Evolutionary conservation across 1,139 yeast species (phyloP).

Genomic region (Saccharomyces hybrid): DNA sequence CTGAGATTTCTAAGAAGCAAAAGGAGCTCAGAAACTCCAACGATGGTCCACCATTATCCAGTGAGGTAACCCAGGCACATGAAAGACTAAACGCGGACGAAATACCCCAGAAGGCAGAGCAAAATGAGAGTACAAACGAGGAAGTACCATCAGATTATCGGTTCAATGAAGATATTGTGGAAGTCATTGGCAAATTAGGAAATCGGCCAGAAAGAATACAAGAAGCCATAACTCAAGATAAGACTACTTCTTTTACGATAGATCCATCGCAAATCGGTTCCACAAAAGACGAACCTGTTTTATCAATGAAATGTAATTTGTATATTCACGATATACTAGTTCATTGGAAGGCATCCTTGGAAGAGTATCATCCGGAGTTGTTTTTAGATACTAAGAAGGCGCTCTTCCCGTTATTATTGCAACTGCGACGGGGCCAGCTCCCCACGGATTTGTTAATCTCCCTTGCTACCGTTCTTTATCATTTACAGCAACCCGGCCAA

Average conservation of each 20-base stretch:
- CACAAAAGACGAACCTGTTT: constrained; percentile 2
- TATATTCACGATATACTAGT: constrained; percentile 42
- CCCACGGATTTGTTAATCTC: constrained; percentile 44
- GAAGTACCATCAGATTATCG: constrained; percentile 20
- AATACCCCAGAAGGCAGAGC: background rate
- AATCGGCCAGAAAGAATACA: constrained; percentile 27
- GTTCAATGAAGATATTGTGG: constrained; percentile 14
- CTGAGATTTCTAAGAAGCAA: constrained; percentile 35
- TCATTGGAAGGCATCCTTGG: constrained; percentile 38
- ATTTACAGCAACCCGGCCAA: constrained; percentile 48
- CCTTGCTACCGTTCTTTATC: constrained; percentile 51
- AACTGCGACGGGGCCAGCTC: constrained; percentile 45
- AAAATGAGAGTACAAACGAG: constrained; percentile 11
- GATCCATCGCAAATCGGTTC: constrained; percentile 19
- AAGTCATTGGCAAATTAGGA: constrained; percentile 8
- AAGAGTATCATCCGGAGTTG: constrained; percentile 17
- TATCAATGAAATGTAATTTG: constrained; percentile 42
- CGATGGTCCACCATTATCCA: constrained; percentile 1
- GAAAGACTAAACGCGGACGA: background rate
- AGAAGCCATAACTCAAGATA: constrained; percentile 1
- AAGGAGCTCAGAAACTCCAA: constrained; percentile 9
- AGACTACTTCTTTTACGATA: background rate
- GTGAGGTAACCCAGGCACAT: constrained; percentile 4
- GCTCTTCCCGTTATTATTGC: constrained; percentile 53
- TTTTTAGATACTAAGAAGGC: constrained; percentile 51